Evolutionary conservation across 75 land plant genomes (phyloP), one percentile per base, ranked within the genome.

Genomic region (Pseudotsuga menziesii): DNA sequence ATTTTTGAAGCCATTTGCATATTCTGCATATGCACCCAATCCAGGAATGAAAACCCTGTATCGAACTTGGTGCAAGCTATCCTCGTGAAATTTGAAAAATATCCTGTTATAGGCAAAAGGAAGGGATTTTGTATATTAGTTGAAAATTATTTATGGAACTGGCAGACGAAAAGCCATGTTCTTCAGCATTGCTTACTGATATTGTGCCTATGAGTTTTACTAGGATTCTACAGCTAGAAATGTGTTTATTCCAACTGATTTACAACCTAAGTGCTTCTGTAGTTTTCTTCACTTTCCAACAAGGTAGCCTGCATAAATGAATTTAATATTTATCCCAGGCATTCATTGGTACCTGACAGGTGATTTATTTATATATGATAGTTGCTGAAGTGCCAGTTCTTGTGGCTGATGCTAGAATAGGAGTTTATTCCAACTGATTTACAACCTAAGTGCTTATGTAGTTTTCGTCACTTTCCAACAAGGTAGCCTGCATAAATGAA

Each of bases 1-100:
- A 20, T 69, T 69, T 69, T 69, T 41, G 25, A 39, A 48, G 72
- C 39, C 54, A n/a, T 48, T 36, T 69, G 72, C 11, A 69, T 41
- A 69, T 69, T 22, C 13, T 69, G 44, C 22, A 41, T 39, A 25
- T 13, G 14, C 35, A 27, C 27, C 15, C 29, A 61, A 23, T 27
- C 64, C 64, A 7, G 3, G 3, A 67, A 20, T n/a, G 9, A 36
- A 36, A 29, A 69, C 14, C 26, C 11, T 1, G 12, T 11, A 41
- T 12, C 3, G 25, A 29, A 35, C 17, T 29, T 14, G 72, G 23
- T 69, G 22, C 48, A 39, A 69, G 16, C 39, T 69, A 69, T 39
- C 23, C 52, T 69, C 7, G 52, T 1, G n/a, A 20, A 69, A 48
- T 44, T 41, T n/a, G 1, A 20, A 41, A 41, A 19, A 41, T 39